Conservation (phyloP, 257 asterid genomes). For the Fraxinus quadrangulata region DNA sequence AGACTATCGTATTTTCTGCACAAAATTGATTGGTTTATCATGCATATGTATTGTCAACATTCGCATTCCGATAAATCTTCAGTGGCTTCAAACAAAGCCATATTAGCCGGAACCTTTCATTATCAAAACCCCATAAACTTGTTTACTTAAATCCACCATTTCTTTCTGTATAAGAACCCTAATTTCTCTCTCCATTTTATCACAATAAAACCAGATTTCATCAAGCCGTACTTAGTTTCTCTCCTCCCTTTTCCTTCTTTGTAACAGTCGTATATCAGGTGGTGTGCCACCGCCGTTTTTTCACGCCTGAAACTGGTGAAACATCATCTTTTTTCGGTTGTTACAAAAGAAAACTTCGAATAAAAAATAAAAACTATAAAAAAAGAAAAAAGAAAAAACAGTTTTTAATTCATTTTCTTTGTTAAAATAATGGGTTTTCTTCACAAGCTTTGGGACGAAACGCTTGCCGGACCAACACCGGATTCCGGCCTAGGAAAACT, state of each 20-base stretch:
- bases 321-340: slow-evolving; percentile 66
- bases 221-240: slow-evolving; percentile 13
- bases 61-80: background rate
- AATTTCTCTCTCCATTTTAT: background rate
- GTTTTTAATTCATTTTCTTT: background rate
- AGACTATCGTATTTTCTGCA: background rate
- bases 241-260: slow-evolving; percentile 34
- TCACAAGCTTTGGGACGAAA: slow-evolving; percentile 85
- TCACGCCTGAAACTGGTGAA: slow-evolving; percentile 5
- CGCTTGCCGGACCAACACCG: slow-evolving; percentile 81
- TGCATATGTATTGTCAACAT: background rate
- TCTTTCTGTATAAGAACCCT: slow-evolving; percentile 30
- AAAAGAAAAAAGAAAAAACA: background rate
- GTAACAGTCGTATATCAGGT: slow-evolving; percentile 70
- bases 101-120: slow-evolving; percentile 31
- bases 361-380: background rate
- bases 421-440: slow-evolving; percentile 66
- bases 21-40: background rate
- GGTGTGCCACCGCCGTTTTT: slow-evolving; percentile 36
- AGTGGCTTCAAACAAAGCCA: slow-evolving; percentile 36
- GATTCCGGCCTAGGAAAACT: slow-evolving; percentile 73
- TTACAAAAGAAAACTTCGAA: slow-evolving; percentile 44
- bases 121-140: slow-evolving; percentile 18
- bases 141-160: background rate
- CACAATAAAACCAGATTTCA: slow-evolving; percentile 4